These are phyloP conservation scores for Anthracocystis walkeri DNA, from an alignment of 1,284 basidiomycete genomes.

Conservation along the genomic window DNA sequence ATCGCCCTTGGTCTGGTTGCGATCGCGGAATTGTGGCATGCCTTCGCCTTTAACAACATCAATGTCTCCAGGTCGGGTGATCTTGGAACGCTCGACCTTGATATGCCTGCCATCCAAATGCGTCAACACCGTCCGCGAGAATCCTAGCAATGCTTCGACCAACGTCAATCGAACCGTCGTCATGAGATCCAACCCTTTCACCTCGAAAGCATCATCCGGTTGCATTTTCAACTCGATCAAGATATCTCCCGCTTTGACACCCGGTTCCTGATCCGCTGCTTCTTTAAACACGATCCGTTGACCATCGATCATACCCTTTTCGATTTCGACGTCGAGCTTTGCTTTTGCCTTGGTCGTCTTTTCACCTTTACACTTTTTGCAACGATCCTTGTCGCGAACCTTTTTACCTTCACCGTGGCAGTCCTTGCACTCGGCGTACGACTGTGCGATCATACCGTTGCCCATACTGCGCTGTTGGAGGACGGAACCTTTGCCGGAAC, in stretches of 20 bases:
- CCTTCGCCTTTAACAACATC: conserved; percentile 63
- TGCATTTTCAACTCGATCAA: conserved; percentile 82
- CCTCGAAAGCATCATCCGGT: conserved; percentile 82
- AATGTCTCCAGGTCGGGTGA: conserved; percentile 60
- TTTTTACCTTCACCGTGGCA: conserved; percentile 85
- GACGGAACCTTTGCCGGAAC: conserved; percentile 84
- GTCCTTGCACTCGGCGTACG: conserved; percentile 76
- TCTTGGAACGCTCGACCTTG: conserved; percentile 41
- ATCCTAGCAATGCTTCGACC: conserved; percentile 59
- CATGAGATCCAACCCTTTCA: conserved; percentile 81
- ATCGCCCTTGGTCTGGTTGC: conserved; percentile 53
- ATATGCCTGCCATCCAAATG: conserved; percentile 66
- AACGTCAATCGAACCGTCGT: conserved; percentile 74
- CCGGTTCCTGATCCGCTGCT: conserved; percentile 78
- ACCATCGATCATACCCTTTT: conserved; percentile 86
- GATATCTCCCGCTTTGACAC: conserved; percentile 72
- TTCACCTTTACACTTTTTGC: conserved; percentile 93
- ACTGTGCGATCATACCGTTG: conserved; percentile 71
- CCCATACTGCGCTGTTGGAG: conserved; percentile 71
- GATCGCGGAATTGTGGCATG: conserved; percentile 60
- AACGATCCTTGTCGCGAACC: conserved; percentile 90
- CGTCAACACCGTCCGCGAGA: conserved; percentile 64
- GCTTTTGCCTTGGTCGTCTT: conserved; percentile 88
- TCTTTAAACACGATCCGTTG: conserved; percentile 88
- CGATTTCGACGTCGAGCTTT: conserved; percentile 74